These are phyloP conservation scores for Colletotrichum sp. DNA, from an alignment of 2,329 filamentous ascomycete genomes.

Conservation along the genomic window DNA sequence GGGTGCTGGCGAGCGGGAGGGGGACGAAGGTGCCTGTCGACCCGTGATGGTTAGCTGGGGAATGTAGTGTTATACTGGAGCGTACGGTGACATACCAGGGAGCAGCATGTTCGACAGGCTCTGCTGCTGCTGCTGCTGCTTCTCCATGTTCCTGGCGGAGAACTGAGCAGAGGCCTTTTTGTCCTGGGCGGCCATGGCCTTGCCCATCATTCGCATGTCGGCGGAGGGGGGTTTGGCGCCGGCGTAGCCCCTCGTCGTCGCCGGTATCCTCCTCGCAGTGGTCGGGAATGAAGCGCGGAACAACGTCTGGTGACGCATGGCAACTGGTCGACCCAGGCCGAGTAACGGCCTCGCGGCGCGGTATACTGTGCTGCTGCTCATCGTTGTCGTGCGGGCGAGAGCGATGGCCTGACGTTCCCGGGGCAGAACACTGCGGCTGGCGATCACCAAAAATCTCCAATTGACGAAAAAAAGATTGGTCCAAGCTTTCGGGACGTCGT, in stretches of 20 bases:
- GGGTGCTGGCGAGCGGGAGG: slow-evolving; percentile 38
- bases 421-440: background rate
- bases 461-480: slow-evolving; percentile 1
- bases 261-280: slow-evolving; percentile 4
- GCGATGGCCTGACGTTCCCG: background rate
- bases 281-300: background rate
- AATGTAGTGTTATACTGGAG: background rate
- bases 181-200: background rate
- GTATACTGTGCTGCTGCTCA: background rate
- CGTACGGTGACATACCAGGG: background rate
- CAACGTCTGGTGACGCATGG: background rate
- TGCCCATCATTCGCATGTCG: background rate
- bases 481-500: slow-evolving; percentile 6
- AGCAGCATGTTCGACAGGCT: background rate
- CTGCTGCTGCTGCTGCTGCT: background rate
- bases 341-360: slow-evolving; percentile 14
- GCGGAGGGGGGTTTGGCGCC: background rate
- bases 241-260: slow-evolving; percentile 2
- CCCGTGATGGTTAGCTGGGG: background rate
- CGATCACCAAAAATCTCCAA: slow-evolving; percentile 4
- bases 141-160: background rate
- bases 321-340: background rate
- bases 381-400: background rate
- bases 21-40: slow-evolving; percentile 53
- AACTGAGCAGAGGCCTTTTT: background rate